Conservation (phyloP, 106 monocot species). For the Hemerocallis citrina region DNA sequence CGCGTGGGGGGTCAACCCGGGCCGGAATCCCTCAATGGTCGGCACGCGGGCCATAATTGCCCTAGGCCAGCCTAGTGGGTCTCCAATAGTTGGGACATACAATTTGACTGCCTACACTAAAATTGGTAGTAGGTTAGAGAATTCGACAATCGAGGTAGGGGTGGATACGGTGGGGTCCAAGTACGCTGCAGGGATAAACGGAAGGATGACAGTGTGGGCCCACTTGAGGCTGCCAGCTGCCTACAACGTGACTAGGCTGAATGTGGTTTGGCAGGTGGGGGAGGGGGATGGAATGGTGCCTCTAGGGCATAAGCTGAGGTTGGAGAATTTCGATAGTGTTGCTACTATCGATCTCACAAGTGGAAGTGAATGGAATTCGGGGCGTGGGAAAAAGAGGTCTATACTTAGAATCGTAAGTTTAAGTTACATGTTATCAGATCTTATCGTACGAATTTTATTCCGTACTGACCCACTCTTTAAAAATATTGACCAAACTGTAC, state of each 20-base stretch:
- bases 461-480: too few species aligned
- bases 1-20: conserved; percentile 10
- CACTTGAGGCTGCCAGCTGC: not conserved
- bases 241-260: conserved; percentile 11
- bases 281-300: not conserved
- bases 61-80: conserved; percentile 15
- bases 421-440: too few species aligned
- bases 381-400: not conserved
- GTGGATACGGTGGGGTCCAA: not conserved
- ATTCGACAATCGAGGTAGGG: conserved; percentile 2
- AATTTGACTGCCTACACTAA: conserved; percentile 5
- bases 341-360: conserved; percentile 11
- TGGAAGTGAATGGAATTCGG: not conserved
- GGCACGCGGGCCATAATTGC: conserved; percentile 9
- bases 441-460: too few species aligned
- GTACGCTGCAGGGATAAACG: conserved; percentile 1
- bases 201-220: not conserved
- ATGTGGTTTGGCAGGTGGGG: conserved; percentile 25
- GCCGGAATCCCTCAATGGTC: not conserved
- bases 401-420: conserved; percentile 9
- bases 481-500: too few species aligned
- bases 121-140: conserved; percentile 9
- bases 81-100: conserved; percentile 5
- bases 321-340: conserved; percentile 18
- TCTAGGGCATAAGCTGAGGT: not conserved